Base-by-base conservation (phyloP, 2,329 filamentous ascomycete species). In the Exophiala xenobiotica region DNA sequence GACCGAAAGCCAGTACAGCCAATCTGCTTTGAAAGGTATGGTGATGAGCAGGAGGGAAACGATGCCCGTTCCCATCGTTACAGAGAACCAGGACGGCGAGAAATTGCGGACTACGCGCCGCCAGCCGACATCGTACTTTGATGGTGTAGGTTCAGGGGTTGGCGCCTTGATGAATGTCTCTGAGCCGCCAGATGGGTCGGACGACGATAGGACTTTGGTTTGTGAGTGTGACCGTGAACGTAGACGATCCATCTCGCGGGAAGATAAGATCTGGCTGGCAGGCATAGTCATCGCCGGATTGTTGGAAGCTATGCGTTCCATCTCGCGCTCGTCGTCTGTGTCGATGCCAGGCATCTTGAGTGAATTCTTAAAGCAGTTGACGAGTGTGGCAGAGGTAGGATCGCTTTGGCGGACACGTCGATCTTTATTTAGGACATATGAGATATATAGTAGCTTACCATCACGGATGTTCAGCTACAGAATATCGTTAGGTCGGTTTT, bases 11-110 rank as follows among this genome's bases (percentile, higher is more conserved):
- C 78, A 81, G 59, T 78, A 75, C 0, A 87, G 70, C 74, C 79
- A 84, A 6, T 58, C 50, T 1, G 74, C 74, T 54, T 83, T 76
- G 65, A 82, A 87, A 0, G 84, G 84, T 8, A 87, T 73, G 14
- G 78, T 76, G 57, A 80, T 73, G 14, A 88, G 73, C 16, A 88
- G 71, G 31, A 86, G 77, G 1, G 80, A 79, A 6, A 85, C 79
- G 31, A 88, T 80, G 16, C 84, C 85, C 0, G 84, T 88, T 22
- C 85, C 85, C 83, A 88, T 83, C 37, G 74, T 81, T 24, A 78
- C 74, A 2, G 77, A 71, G 63, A 82, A 83, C 80, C 81, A 74
- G 7, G 65, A 87, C 6, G 69, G 69, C 0, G 67, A 69, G 44
- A 71, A 70, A 44, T 70, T 68, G 14, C 67, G 66, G n/a, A 70